Conservation (phyloP, 176 grass and related monocot genomes). For the Areca catechu region DNA sequence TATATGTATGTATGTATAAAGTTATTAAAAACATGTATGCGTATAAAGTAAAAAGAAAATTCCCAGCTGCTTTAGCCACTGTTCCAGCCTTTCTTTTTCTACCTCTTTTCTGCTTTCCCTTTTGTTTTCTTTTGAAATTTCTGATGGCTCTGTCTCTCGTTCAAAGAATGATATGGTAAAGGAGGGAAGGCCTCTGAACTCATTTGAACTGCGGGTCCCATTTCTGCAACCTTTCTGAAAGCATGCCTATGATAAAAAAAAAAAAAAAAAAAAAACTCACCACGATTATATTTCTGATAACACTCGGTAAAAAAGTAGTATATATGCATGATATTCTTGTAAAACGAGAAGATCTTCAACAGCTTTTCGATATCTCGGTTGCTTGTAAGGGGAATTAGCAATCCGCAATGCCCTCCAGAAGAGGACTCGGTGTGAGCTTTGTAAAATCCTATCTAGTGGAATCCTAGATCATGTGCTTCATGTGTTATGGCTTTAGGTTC, state of each 20-base stretch:
- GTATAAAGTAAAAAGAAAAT: conserved; percentile 1
- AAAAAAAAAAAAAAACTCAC: neutral
- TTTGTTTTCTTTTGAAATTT: conserved; percentile 2
- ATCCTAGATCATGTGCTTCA: no score
- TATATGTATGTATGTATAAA: no score
- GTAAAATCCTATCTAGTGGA: no score
- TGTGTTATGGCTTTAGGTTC: no score
- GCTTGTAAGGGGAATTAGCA: neutral
- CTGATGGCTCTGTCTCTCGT: conserved; percentile 5
- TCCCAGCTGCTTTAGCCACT: conserved; percentile 6
- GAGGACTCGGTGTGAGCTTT: no score
- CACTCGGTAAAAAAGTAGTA: neutral
- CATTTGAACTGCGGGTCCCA: neutral
- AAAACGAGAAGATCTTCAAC: neutral
- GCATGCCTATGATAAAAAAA: neutral
- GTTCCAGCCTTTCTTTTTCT: neutral
- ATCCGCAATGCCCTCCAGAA: neutral
- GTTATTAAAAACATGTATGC: no score
- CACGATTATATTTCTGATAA: neutral
- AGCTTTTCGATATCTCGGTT: neutral
- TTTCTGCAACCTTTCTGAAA: conserved; percentile 8
- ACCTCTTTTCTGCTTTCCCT: neutral
- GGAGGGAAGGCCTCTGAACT: conserved; percentile 7
- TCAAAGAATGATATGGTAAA: conserved; percentile 12
- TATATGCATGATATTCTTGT: neutral